phyloP scores from a whole-genome alignment of 805 yeast species.

The Yamadazyma sp. region DNA sequence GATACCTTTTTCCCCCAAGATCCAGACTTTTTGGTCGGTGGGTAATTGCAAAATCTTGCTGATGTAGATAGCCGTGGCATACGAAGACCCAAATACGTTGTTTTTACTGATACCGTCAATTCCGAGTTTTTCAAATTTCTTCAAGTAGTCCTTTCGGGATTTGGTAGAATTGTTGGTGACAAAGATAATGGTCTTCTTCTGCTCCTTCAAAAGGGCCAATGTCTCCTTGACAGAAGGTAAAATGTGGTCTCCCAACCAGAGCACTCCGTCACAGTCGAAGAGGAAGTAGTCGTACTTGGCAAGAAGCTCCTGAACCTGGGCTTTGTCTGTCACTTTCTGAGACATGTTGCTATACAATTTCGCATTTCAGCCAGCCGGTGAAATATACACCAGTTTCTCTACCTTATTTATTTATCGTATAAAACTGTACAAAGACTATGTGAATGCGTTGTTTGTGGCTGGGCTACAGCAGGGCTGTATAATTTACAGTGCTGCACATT shows the following conservation, averaged over 20 bases:
- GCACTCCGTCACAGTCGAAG: conserved; percentile 97
- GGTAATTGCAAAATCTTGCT: conserved; percentile 73
- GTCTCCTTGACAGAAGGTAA: conserved; percentile 82
- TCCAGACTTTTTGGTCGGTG: conserved; percentile 78
- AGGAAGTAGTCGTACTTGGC: conserved; percentile 77
- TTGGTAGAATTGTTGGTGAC: conserved; percentile 97
- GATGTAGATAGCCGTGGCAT: conserved; percentile 85
- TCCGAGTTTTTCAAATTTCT: conserved; percentile 63
- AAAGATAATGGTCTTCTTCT: conserved; percentile 71
- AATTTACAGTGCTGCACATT: no score
- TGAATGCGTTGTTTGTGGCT: no score
- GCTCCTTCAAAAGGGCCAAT: conserved; percentile 52
- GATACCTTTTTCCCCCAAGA: conserved; percentile 86
- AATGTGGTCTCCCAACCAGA: conserved; percentile 86
- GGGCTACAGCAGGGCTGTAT: no score
- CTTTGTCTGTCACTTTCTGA: conserved; percentile 19
- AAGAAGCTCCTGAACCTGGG: conserved; percentile 54
- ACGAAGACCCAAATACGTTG: conserved; percentile 89
- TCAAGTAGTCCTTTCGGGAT: conserved; percentile 72
- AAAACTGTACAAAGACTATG: no score
- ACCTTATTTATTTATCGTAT: no score
- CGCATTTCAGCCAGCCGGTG: no score
- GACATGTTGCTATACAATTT: conserved; percentile 16
- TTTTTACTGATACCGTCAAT: conserved; percentile 51
- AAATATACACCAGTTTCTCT: no score